A percentile compares a stretch with the other conserved stretches of the same genome.
Evolutionary conservation across 495 filamentous ascomycete genomes (phyloP).

Genomic region (Pseudoneurospora amorphoporcata): DNA sequence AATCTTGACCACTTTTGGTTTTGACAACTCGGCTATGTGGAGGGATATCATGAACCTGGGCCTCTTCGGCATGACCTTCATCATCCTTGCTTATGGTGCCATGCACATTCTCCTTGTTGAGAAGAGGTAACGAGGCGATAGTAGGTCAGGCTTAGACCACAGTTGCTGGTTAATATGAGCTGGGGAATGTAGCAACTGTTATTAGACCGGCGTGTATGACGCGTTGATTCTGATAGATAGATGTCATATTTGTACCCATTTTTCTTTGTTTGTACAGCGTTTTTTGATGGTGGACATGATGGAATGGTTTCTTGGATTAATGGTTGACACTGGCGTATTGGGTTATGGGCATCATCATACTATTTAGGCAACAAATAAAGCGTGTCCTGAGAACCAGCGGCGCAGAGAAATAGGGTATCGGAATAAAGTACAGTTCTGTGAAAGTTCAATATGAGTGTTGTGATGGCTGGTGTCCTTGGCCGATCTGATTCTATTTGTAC

Average conservation of each 20-base stretch:
- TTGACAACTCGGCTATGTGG: slow-evolving; percentile 78
- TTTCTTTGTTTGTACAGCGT: background rate
- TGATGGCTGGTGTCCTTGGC: background rate
- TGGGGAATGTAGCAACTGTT: background rate
- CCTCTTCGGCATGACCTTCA: slow-evolving; percentile 70
- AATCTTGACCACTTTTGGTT: slow-evolving; percentile 89
- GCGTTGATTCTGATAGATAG: background rate
- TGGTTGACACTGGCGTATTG: background rate
- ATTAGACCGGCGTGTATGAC: background rate
- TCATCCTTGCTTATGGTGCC: slow-evolving; percentile 79
- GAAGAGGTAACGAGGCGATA: slow-evolving; percentile 48
- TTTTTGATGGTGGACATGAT: background rate
- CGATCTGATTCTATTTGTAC: slow-evolving; percentile 18
- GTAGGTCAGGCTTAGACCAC: background rate
- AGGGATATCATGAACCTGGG: slow-evolving; percentile 71
- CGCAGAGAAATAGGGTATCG: background rate
- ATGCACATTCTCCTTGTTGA: slow-evolving; percentile 94
- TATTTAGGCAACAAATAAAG: background rate
- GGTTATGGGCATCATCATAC: background rate
- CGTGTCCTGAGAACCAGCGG: background rate
- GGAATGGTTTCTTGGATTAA: background rate
- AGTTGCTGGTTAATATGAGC: background rate
- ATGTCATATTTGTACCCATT: background rate
- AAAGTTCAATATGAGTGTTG: background rate
- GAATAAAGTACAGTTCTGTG: background rate